Conservation (phyloP, 352 stramenopile genomes). For the Saprolegnia diclina region DNA sequence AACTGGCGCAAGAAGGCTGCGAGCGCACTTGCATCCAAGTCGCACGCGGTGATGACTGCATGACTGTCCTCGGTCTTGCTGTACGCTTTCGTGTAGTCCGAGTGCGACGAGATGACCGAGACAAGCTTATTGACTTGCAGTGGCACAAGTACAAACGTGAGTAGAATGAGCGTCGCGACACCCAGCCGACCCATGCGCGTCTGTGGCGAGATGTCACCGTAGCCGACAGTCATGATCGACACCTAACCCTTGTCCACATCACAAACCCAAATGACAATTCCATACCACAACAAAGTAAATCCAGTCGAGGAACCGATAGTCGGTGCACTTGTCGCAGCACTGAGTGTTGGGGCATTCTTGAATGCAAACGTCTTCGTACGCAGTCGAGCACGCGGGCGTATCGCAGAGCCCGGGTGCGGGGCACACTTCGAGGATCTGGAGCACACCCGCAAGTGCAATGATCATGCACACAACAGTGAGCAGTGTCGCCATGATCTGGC, state of each 20-base stretch:
- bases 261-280: background rate
- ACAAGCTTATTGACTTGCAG: slow-evolving; percentile 75
- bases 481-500: slow-evolving; percentile 51
- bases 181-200: slow-evolving; percentile 64
- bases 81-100: slow-evolving; percentile 70
- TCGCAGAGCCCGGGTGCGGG: background rate
- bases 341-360: slow-evolving; percentile 26
- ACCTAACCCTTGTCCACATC: slow-evolving; percentile 24
- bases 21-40: slow-evolving; percentile 61
- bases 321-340: slow-evolving; percentile 37
- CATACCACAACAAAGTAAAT: slow-evolving; percentile 71
- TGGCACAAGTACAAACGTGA: slow-evolving; percentile 76
- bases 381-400: background rate
- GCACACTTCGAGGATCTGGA: slow-evolving; percentile 67
- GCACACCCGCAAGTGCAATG: slow-evolving; percentile 54
- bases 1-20: slow-evolving; percentile 74
- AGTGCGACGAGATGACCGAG: slow-evolving; percentile 71
- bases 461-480: slow-evolving; percentile 69
- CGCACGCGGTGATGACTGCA: slow-evolving; percentile 64
- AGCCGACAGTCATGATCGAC: slow-evolving; percentile 81
- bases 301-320: slow-evolving; percentile 63
- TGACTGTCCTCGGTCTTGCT: slow-evolving; percentile 65
- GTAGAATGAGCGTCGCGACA: slow-evolving; percentile 74
- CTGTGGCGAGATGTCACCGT: slow-evolving; percentile 68
- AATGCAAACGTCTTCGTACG: slow-evolving; percentile 20